Evolutionary conservation across 768 basidiomycete species (phyloP).

Genomic region (Mrakia gelida): DNA sequence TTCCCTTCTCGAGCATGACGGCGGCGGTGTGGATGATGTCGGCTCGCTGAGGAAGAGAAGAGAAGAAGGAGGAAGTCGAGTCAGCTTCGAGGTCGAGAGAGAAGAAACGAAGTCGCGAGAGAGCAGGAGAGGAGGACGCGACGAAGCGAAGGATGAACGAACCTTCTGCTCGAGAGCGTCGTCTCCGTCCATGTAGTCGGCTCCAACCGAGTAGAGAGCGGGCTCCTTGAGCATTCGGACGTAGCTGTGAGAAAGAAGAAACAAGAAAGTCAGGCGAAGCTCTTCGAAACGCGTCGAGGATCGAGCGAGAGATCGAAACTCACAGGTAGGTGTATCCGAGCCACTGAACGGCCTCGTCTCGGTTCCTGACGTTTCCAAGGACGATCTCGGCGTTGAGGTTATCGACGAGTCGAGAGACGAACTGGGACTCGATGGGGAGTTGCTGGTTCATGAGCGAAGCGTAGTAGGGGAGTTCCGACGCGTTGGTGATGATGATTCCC

Average conservation of each 20-base stretch:
- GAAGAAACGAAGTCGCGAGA: neutral
- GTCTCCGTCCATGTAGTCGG: conserved; percentile 88
- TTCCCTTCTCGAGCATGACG: conserved; percentile 85
- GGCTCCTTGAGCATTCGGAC: conserved; percentile 92
- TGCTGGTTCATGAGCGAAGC: conserved; percentile 93
- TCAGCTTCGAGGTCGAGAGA: neutral
- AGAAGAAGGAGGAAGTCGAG: neutral
- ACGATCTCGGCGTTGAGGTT: conserved; percentile 97
- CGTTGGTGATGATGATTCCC: conserved; percentile 97
- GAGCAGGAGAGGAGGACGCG: neutral
- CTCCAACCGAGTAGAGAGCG: conserved; percentile 76
- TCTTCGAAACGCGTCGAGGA: neutral
- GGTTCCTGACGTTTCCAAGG: conserved; percentile 84
- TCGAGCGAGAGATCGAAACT: conserved; percentile 41
- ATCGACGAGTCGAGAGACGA: conserved; percentile 85
- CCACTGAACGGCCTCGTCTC: conserved; percentile 98
- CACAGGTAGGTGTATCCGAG: conserved; percentile 89
- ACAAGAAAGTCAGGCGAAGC: neutral
- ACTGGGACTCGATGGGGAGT: conserved; percentile 93
- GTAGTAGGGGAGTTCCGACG: conserved; percentile 94
- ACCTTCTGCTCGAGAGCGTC: conserved; percentile 77
- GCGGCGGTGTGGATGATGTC: conserved; percentile 94
- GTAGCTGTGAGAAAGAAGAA: conserved; percentile 54
- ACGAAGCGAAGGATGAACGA: neutral
- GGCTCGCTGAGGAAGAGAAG: conserved; percentile 35